phyloP scores from a whole-genome alignment of 495 filamentous ascomycete genomes.

The Tuber indicum region DNA sequence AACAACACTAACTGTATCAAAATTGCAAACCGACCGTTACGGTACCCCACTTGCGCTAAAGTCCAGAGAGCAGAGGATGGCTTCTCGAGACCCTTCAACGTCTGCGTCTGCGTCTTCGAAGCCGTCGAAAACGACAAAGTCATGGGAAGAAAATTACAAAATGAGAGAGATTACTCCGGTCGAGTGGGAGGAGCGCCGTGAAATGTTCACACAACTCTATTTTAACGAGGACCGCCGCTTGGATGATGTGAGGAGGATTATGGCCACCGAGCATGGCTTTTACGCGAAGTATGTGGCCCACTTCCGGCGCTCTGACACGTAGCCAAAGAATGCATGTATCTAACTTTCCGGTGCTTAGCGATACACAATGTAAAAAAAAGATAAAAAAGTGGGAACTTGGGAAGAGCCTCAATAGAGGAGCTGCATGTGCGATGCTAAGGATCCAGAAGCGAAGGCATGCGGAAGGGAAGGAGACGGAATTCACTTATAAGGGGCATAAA shows the following conservation, averaged over 20 bases:
- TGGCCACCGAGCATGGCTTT: constrained; percentile 13
- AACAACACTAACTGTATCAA: background rate
- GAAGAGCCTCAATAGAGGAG: constrained; percentile 17
- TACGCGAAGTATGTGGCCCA: constrained; percentile 19
- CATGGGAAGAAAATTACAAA: constrained; percentile 15
- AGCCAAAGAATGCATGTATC: background rate
- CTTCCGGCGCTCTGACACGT: background rate
- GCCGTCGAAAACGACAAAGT: background rate
- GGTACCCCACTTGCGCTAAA: background rate
- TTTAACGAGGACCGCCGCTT: constrained; percentile 10
- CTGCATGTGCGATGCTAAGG: constrained; percentile 11
- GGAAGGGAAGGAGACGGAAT: constrained; percentile 8
- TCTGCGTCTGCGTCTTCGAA: background rate
- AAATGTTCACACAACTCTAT: constrained; percentile 14
- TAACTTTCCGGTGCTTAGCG: constrained; percentile 9
- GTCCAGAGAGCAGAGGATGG: background rate
- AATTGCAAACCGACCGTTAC: background rate
- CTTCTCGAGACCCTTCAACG: background rate
- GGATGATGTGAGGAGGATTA: constrained; percentile 15
- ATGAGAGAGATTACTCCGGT: constrained; percentile 1
- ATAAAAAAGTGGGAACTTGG: constrained; percentile 14
- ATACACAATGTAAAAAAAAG: constrained; percentile 19
- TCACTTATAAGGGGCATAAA: constrained; percentile 11
- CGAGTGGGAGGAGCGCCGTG: constrained; percentile 18
- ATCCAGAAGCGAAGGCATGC: constrained; percentile 5